Conservation (phyloP, 805 yeast genomes). For the Spathaspora arborariae region DNA sequence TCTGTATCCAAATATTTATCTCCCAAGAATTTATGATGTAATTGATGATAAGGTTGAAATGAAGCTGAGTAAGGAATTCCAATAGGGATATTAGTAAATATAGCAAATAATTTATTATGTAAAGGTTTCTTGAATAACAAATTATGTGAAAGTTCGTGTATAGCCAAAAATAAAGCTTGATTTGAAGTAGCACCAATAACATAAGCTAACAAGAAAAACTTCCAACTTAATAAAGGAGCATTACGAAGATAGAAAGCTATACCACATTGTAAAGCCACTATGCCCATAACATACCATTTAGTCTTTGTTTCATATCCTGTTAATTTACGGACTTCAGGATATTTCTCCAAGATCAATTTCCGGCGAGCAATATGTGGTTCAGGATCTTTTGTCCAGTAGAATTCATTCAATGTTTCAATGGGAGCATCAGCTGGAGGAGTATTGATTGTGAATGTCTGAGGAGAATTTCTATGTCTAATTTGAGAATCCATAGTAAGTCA, state of each 20-base stretch:
- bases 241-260: slow-evolving; percentile 61
- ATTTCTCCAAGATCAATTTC: slow-evolving; percentile 63
- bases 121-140: slow-evolving; percentile 76
- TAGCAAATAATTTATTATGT: slow-evolving; percentile 72
- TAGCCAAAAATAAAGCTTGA: slow-evolving; percentile 81
- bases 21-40: slow-evolving; percentile 89
- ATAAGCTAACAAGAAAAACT: slow-evolving; percentile 64
- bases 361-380: slow-evolving; percentile 82
- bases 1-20: slow-evolving; percentile 83
- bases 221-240: slow-evolving; percentile 47
- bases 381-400: slow-evolving; percentile 76
- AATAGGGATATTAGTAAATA: slow-evolving; percentile 77
- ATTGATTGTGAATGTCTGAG: slow-evolving; percentile 25
- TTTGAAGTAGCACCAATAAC: slow-evolving; percentile 81
- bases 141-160: slow-evolving; percentile 86
- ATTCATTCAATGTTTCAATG: slow-evolving; percentile 50
- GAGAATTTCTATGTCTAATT: slow-evolving; percentile 24
- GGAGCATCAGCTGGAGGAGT: slow-evolving; percentile 42
- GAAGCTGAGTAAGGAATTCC: slow-evolving; percentile 90
- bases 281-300: slow-evolving; percentile 65
- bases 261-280: slow-evolving; percentile 64
- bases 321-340: slow-evolving; percentile 76
- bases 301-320: slow-evolving; percentile 87
- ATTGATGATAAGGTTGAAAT: slow-evolving; percentile 84
- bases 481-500: slow-evolving; percentile 11